Evolutionary conservation across 208 protist species (phyloP).

Genomic region (Acanthamoeba royreba): DNA sequence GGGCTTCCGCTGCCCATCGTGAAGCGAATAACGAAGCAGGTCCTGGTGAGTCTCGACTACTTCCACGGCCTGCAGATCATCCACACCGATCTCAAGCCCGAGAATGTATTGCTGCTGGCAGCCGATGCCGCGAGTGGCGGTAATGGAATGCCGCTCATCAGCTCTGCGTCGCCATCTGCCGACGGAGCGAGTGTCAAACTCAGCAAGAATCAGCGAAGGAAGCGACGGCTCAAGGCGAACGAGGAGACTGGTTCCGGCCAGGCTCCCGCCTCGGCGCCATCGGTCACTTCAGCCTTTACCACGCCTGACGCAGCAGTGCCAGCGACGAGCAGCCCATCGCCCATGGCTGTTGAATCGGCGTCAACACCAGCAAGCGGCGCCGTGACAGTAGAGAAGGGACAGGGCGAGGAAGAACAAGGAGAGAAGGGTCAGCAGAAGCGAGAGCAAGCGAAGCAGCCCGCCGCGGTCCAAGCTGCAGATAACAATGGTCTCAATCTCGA

Average conservation of each 20-base stretch:
- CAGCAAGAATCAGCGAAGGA: slow-evolving; percentile 4
- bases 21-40: slow-evolving; percentile 87
- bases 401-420: neutral
- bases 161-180: neutral
- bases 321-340: neutral
- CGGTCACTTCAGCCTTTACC: neutral
- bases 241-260: neutral
- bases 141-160: neutral
- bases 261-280: slow-evolving; percentile 51
- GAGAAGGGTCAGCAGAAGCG: neutral
- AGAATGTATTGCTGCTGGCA: slow-evolving; percentile 88
- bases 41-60: slow-evolving; percentile 87
- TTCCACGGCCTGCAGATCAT: slow-evolving; percentile 92
- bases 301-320: neutral
- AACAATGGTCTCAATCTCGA: neutral
- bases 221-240: neutral
- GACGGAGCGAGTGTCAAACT: neutral
- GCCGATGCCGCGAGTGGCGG: neutral
- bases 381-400: slow-evolving; percentile 60
- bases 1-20: slow-evolving; percentile 93
- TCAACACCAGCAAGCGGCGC: neutral
- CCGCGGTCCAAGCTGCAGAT: neutral
- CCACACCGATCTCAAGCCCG: slow-evolving; percentile 96
- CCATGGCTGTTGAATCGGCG: neutral
- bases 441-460: neutral